Evolutionary conservation across 192 early-diverging fungal species (phyloP).

Genomic region (Coemansia sp.): DNA sequence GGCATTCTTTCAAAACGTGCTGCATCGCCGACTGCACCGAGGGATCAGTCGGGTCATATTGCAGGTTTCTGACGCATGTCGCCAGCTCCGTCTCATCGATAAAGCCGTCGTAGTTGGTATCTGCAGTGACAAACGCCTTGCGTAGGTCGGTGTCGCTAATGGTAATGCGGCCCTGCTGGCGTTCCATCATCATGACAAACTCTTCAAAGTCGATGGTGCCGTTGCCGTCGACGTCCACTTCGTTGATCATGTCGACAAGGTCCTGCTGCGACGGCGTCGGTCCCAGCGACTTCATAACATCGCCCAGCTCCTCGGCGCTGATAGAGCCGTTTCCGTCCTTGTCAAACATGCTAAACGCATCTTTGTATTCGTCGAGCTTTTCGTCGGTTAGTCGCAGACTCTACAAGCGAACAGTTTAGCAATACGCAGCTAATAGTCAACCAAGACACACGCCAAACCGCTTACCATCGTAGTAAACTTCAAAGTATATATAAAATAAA

Average conservation of each 20-base stretch:
- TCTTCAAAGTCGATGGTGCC: conserved; percentile 67
- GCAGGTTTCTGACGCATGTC: background rate
- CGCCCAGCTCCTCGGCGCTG: conserved; percentile 28
- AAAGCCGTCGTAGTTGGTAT: conserved; percentile 61
- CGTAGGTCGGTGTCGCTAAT: conserved; percentile 36
- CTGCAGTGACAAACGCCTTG: background rate
- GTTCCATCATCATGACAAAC: conserved; percentile 56
- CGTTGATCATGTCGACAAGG: conserved; percentile 66
- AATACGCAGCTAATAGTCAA: no score
- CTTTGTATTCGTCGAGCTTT: conserved; percentile 4
- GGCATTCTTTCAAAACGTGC: background rate
- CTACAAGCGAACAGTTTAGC: background rate
- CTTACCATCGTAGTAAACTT: no score
- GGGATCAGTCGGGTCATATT: background rate
- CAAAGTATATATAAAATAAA: background rate
- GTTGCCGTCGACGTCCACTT: conserved; percentile 68
- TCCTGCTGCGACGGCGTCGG: conserved; percentile 66
- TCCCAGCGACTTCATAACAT: conserved; percentile 43
- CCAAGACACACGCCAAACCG: no score
- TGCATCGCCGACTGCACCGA: background rate
- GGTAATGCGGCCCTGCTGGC: background rate
- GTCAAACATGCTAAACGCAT: conserved; percentile 36
- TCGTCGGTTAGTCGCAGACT: background rate
- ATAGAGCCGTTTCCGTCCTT: conserved; percentile 42
- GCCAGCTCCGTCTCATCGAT: background rate